Evolutionary conservation across 192 early-diverging fungal species (phyloP), one percentile per base, ranked within the genome.

Genomic region (Linnemannia schmuckeri): DNA sequence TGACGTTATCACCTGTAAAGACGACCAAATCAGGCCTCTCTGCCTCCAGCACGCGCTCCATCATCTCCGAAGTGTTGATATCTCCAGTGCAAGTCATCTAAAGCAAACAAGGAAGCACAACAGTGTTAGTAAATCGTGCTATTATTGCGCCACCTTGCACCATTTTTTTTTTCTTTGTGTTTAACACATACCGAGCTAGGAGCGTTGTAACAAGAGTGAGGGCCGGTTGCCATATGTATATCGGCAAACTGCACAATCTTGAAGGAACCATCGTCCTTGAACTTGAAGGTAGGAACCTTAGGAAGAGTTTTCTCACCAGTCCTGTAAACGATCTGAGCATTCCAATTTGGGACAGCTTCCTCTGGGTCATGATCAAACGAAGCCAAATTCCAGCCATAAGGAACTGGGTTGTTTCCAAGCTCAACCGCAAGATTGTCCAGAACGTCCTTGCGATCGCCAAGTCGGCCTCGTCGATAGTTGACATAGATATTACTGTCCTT

Each of bases 221-320:
- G 73, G 1, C 89, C 83, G 20, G 89, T 91, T 38, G 90, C 85
- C 76, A 89, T 89, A 27, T 91, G 90, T 10, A 91, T 81, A 57
- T 91, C 90, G 13, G 88, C 88, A 74, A 91, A 82, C 74, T 91
- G 90, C 8, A 89, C 68, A 80, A 91, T 91, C 69, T 91, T 91
- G 77, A 91, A 91, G 9, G 88, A 77, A 7, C 88, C 87, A 38
- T 91, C 82, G 5, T 78, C 9, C 35, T 85, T 69, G 76, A 91
- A 91, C 30, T 77, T 79, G 27, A 91, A 66, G 1, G 66, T 80
- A 0, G 80, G 81, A 0, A 20, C 20, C 41, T 75, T 61, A 6
- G 89, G 87, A 33, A 88, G 41, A 17, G 61, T 18, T 20, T 47
- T 55, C 0, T 70, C 40, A 20, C 76, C 76, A 0, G 57, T 81